Percentiles rank a stretch among this genome's conserved stretches.
Conservation (phyloP, 1,284 basidiomycete genomes). For the Fomes fomentarius region DNA sequence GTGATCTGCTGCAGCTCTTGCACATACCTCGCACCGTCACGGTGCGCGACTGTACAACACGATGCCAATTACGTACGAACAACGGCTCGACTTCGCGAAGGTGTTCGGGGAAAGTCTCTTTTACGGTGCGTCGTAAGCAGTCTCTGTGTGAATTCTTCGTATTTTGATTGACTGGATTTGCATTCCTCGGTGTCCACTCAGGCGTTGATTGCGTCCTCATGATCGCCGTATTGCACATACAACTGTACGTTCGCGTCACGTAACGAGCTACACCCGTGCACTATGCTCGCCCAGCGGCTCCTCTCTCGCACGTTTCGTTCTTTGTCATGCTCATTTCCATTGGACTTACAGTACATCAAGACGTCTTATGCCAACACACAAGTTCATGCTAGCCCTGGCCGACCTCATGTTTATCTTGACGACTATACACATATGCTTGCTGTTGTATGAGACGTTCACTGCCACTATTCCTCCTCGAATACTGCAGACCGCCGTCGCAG, state of each 20-base stretch:
- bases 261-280: no score
- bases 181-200: not conserved
- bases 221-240: slow-evolving; percentile 8
- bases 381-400: slow-evolving; percentile 3
- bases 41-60: no score
- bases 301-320: no score
- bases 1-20: no score
- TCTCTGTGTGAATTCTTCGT: not conserved
- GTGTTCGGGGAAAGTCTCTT: slow-evolving; percentile 11
- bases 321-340: not conserved
- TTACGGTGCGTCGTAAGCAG: slow-evolving; percentile 3
- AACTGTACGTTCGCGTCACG: not conserved
- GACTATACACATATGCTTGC: slow-evolving; percentile 6
- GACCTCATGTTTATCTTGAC: slow-evolving; percentile 9
- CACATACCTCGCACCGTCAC: no score
- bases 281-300: no score
- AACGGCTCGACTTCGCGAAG: slow-evolving; percentile 10
- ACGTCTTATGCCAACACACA: slow-evolving; percentile 7
- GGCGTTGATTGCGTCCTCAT: slow-evolving; percentile 5
- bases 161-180: not conserved
- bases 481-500: slow-evolving; percentile 6
- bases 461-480: not conserved
- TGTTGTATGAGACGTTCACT: slow-evolving; percentile 7
- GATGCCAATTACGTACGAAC: slow-evolving; percentile 3
- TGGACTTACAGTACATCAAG: slow-evolving; percentile 4